These are phyloP conservation scores for Huntiella bhutanensis DNA, from an alignment of 2,329 filamentous ascomycete genomes.

Conservation along the genomic window DNA sequence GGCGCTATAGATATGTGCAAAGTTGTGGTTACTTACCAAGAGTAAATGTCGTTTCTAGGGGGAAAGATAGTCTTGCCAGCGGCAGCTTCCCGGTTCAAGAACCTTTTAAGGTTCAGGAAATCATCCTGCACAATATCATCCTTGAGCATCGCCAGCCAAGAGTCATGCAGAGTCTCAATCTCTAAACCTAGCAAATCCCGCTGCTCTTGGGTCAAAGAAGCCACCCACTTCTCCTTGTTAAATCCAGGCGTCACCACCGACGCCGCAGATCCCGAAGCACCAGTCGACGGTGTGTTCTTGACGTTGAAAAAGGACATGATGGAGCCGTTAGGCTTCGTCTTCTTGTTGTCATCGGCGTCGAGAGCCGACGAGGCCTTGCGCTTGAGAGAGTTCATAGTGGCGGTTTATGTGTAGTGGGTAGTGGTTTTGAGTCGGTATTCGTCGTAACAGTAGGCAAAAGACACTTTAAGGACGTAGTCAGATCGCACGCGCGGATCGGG, in stretches of 20 bases:
- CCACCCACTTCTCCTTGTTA: conserved; percentile 81
- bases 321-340: conserved; percentile 52
- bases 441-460: background rate
- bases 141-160: conserved; percentile 77
- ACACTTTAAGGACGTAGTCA: too few relatives aligned
- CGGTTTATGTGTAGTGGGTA: background rate
- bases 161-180: conserved; percentile 79
- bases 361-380: conserved; percentile 39
- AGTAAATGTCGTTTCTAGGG: conserved; percentile 76
- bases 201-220: conserved; percentile 60
- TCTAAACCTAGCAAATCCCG: conserved; percentile 67
- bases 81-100: conserved; percentile 59
- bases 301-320: conserved; percentile 81
- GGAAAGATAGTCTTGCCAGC: conserved; percentile 68
- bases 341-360: conserved; percentile 39
- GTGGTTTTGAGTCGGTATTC: background rate
- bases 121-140: conserved; percentile 63
- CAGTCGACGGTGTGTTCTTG: conserved; percentile 29
- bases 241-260: conserved; percentile 17
- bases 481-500: too few relatives aligned
- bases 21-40: conserved; percentile 44
- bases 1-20: background rate
- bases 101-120: conserved; percentile 76
- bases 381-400: conserved; percentile 39
- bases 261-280: conserved; percentile 13